Conservation (phyloP, 2,329 filamentous ascomycete species). For the Nakataea oryzae region DNA sequence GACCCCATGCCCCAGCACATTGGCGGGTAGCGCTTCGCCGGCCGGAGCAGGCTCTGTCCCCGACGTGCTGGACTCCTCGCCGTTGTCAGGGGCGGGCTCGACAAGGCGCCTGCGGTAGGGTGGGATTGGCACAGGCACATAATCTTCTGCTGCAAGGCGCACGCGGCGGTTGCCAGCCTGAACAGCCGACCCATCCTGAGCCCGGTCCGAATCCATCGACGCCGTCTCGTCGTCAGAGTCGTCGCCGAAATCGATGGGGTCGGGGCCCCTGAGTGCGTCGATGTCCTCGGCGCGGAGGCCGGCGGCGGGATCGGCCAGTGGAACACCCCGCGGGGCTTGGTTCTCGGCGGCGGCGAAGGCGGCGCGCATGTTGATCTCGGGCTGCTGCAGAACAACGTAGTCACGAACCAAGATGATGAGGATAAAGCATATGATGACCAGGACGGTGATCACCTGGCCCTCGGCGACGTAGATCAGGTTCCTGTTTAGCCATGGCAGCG, state of each 20-base stretch:
- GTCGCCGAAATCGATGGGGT: neutral
- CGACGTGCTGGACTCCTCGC: neutral
- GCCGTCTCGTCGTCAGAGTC: neutral
- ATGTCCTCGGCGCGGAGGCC: slow-evolving; percentile 2
- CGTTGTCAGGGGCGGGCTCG: neutral
- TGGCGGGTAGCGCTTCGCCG: neutral
- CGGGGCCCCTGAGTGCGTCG: neutral
- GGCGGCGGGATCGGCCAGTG: neutral
- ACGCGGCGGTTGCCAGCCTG: neutral
- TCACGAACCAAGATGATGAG: slow-evolving; percentile 93
- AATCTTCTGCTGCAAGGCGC: neutral
- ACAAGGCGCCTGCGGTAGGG: neutral
- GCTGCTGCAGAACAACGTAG: slow-evolving; percentile 97
- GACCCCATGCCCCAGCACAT: neutral
- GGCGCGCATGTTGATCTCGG: slow-evolving; percentile 73
- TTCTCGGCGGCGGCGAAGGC: slow-evolving; percentile 37
- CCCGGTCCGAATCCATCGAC: neutral
- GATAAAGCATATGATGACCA: slow-evolving; percentile 90
- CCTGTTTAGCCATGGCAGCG: slow-evolving; percentile 63
- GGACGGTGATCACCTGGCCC: slow-evolving; percentile 84
- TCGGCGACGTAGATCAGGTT: slow-evolving; percentile 76
- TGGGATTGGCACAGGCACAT: neutral
- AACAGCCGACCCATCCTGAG: neutral
- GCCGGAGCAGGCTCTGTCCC: neutral
- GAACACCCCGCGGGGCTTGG: neutral